A percentile compares a stretch with the other conserved stretches of the same genome.
phyloP scores from a whole-genome alignment of 129 eudicot genomes.

The Centrapalus pauciflorus region DNA sequence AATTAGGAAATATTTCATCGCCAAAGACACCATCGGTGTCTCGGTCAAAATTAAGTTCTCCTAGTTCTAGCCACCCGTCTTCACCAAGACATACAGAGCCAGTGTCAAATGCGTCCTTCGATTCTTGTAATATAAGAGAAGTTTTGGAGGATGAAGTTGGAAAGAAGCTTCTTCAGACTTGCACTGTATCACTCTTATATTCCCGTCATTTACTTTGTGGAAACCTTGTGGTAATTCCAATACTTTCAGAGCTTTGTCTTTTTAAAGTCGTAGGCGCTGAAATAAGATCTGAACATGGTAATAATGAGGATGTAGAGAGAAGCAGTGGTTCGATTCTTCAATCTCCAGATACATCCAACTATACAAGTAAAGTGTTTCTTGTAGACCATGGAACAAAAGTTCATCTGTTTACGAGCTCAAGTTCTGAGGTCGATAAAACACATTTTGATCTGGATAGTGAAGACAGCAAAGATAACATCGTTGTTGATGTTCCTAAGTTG shows the following conservation, averaged over 20 bases:
- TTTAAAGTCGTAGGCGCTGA: conserved; percentile 65
- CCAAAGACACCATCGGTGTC: conserved; percentile 64
- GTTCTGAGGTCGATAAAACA: conserved; percentile 14
- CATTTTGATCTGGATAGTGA: conserved; percentile 28
- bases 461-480: conserved; percentile 18
- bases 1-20: conserved; percentile 47
- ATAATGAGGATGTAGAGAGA: conserved; percentile 18
- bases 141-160: conserved; percentile 49
- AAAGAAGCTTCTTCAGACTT: conserved; percentile 66
- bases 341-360: conserved; percentile 19
- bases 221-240: conserved; percentile 62
- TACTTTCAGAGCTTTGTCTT: conserved; percentile 52
- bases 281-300: conserved; percentile 23
- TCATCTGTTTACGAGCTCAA: conserved; percentile 29
- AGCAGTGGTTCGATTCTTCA: conserved; percentile 15
- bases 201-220: conserved; percentile 60
- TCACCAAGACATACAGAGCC: conserved; percentile 39
- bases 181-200: conserved; percentile 52
- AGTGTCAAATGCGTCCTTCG: conserved; percentile 13
- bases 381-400: conserved; percentile 61
- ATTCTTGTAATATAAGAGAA: conserved; percentile 42
- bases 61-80: conserved; percentile 34
- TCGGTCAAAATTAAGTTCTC: conserved; percentile 46
- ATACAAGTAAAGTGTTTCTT: conserved; percentile 31
- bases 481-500: conserved; percentile 38